Conservation (phyloP, 192 early-diverging fungal species). For the Rhizoclosmatium sp. region DNA sequence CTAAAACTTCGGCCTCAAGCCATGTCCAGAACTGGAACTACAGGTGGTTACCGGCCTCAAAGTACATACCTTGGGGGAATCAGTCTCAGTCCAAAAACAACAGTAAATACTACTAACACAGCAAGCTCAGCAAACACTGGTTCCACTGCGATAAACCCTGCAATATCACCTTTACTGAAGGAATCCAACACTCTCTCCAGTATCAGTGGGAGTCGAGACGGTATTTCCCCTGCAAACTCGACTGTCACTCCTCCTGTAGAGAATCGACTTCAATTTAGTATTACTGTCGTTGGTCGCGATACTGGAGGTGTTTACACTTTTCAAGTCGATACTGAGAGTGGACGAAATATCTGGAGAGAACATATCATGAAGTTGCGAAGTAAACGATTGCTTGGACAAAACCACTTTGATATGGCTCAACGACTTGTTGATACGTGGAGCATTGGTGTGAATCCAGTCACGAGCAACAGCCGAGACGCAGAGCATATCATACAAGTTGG, state of each 20-base stretch:
- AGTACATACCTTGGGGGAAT: neutral
- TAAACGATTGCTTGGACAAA: conserved; percentile 34
- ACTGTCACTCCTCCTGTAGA: neutral
- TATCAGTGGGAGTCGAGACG: neutral
- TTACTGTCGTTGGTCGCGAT: conserved; percentile 17
- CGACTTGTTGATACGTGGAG: conserved; percentile 12
- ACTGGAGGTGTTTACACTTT: conserved; percentile 74
- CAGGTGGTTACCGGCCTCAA: neutral
- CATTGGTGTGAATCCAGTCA: neutral
- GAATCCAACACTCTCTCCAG: neutral
- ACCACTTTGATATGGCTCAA: conserved; percentile 36
- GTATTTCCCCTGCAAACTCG: neutral
- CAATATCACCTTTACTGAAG: neutral
- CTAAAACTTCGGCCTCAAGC: neutral
- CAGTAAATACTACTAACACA: neutral
- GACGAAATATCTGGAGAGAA: conserved; percentile 84
- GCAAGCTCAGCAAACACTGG: neutral
- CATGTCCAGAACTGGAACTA: neutral
- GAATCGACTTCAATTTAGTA: conserved; percentile 13
- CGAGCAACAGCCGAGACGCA: neutral
- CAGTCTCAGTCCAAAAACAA: neutral
- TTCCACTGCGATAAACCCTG: neutral
- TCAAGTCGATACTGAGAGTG: conserved; percentile 76
- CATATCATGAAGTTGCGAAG: conserved; percentile 69
- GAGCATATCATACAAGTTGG: neutral